A percentile compares a stretch with the other conserved stretches of the same genome.
These are phyloP conservation scores for Rhizophagus clarus DNA, from an alignment of 192 early-diverging fungal genomes.

Conservation along the genomic window DNA sequence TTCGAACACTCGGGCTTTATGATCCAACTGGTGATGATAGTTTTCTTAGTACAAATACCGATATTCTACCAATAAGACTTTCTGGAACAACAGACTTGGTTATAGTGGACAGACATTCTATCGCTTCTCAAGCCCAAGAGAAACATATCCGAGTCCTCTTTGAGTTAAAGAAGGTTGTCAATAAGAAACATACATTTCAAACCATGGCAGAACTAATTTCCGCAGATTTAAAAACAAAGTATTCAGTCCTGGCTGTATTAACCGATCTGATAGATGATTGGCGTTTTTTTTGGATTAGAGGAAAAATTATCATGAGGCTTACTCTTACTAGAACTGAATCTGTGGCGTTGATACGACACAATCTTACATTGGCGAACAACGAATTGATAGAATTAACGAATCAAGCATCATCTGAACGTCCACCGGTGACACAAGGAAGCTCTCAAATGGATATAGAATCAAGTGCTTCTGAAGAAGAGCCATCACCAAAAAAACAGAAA, in stretches of 20 bases:
- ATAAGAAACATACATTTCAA: neutral
- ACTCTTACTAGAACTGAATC: neutral
- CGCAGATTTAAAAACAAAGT: neutral
- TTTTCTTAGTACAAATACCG: conserved; percentile 4
- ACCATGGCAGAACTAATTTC: neutral
- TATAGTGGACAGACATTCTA: conserved; percentile 10
- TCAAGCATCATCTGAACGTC: no score
- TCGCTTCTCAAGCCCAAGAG: neutral
- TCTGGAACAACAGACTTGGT: neutral
- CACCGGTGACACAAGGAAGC: no score
- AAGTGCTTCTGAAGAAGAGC: neutral
- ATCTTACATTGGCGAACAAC: neutral
- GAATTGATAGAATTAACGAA: neutral
- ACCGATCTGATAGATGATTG: neutral
- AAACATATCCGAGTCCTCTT: neutral
- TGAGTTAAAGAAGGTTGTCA: conserved; percentile 1
- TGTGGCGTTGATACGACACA: neutral
- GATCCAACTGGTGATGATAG: neutral
- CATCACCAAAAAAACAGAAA: neutral
- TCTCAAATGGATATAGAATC: no score
- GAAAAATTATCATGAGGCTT: neutral
- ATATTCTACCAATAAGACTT: conserved; percentile 6
- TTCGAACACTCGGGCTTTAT: neutral
- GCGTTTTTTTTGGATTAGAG: neutral
- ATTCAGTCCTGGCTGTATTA: neutral